Evolutionary conservation across 1,139 yeast genomes (phyloP), one percentile per base, ranked within the genome.

Genomic region (Debaryomyces nepalensis): DNA sequence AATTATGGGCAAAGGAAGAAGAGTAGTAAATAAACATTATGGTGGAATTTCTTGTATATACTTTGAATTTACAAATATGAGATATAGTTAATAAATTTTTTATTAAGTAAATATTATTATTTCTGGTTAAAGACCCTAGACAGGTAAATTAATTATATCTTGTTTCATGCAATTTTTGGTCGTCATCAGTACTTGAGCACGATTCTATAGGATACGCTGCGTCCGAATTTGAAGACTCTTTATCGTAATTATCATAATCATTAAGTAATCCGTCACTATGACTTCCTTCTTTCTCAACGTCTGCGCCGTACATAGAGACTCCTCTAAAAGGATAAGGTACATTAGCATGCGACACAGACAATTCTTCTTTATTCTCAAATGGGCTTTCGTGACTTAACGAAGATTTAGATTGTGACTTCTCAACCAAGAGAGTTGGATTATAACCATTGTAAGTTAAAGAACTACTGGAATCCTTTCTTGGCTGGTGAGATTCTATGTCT

Each of bases 291-390:
- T 23, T 43, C 18, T 34, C 37, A 16, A 19, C 8, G 10, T 30
- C 16, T 2, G 40, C 30, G 19, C 46, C 49, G 29, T 47, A 56
- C 35, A 55, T 43, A 1, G 68, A 62, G 6, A 62, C 50, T 7
- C 66, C 66, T 48, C 68, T 46, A 1, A 59, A 51, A 1, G 68
- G 68, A 39, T 63, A 63, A 1, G 68, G 68, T 3, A 53, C 46
- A 5, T 42, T 38, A 4, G 36, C 18, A 11, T 19, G 11, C 9
- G 2, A 8, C 12, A 12, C 3, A 16, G 35, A 5, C 10, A 15
- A 11, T 11, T 26, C 22, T 11, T 10, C 10, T 21, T 12, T 27
- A 9, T 5, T 8, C 3, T 18, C 14, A 11, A 19, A 8, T 5
- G 39, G 33, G 8, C n/a, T 26, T 3, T 14, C n/a, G 27, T 27